Base-by-base conservation (phyloP, 805 yeast genomes). In the Helenozyma rhizophorensis region DNA sequence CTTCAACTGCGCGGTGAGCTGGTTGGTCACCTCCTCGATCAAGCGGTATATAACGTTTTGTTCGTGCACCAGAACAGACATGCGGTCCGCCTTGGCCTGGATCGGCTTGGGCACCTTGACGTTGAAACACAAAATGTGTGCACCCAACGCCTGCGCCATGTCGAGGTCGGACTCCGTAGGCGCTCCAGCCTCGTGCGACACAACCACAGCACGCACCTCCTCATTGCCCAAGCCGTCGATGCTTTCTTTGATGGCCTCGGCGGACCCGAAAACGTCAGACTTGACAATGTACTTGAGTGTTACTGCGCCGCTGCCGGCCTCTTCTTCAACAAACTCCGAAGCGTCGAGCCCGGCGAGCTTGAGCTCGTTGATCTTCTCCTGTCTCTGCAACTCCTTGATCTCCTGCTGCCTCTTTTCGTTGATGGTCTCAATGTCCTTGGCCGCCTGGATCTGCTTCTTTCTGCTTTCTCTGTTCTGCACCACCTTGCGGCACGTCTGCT, bases 221-320 rank as follows among this genome's bases (percentile, higher is more conserved):
- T 83, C 84, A 54, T 90, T 89, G 6, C 97, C 97, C n/a, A 93
- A 60, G 9, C 80, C 79, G 37, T 71, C 69, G 29, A 93, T 76
- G 46, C 90, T 78, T 54, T 89, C 96, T 23, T 66, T 72, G 21
- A 93, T 83, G 2, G 98, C 98, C 54, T 93, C 98, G 0, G 85
- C 83, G 1, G 97, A 89, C 0, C 98, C 98, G 45, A 81, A 80
- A 1, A 90, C 97, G 60, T 93, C 98, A 0, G 96, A 84, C 53
- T 85, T 87, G 22, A 93, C 67, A 17, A 93, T 79, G 43, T 80
- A 87, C 10, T 61, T 54, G 53, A 51, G 29, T 32, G 56, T 33
- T 26, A 33, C 32, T 2, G 43, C 39, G 3, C 47, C 47, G 3
- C 46, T 47, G 5, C 19, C 19, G 8, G 19, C 5, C 3, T 53